Evolutionary conservation across 345 rosid species (phyloP).

Genomic region (Hibiscus syriacus): DNA sequence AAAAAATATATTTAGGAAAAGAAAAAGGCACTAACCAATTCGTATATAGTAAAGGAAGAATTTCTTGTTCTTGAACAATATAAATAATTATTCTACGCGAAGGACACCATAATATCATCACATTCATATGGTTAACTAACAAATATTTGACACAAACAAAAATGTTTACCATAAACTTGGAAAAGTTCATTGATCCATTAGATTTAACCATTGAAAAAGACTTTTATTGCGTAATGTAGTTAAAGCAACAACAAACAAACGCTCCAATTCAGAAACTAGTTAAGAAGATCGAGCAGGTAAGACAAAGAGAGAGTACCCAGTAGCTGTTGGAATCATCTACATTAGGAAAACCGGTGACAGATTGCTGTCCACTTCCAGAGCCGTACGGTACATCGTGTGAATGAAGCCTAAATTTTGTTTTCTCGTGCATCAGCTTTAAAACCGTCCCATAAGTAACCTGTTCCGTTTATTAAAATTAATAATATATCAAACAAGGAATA

Average conservation of each 20-base stretch:
- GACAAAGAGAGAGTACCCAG: constrained; percentile 51
- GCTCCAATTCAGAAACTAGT: not conserved
- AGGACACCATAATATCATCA: not conserved
- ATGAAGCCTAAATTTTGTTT: constrained; percentile 71
- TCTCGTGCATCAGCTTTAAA: constrained; percentile 91
- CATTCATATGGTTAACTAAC: no score
- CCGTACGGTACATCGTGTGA: constrained; percentile 99
- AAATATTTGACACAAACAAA: not conserved
- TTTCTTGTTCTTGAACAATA: not conserved
- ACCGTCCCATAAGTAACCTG: constrained; percentile 85
- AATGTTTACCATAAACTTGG: not conserved
- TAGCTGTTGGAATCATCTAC: constrained; percentile 94
- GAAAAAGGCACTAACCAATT: not conserved
- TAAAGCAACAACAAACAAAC: not conserved
- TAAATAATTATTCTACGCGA: not conserved
- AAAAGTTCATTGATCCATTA: not conserved
- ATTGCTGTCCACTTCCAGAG: constrained; percentile 98
- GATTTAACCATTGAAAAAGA: not conserved
- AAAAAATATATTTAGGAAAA: not conserved
- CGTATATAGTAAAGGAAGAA: not conserved
- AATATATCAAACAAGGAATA: not conserved
- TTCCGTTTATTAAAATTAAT: not conserved
- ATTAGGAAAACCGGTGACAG: constrained; percentile 79
- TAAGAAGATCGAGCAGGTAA: not conserved
- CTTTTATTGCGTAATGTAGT: not conserved